Base-by-base conservation (phyloP, 352 stramenopile genomes). In the Bremia lactucae region DNA sequence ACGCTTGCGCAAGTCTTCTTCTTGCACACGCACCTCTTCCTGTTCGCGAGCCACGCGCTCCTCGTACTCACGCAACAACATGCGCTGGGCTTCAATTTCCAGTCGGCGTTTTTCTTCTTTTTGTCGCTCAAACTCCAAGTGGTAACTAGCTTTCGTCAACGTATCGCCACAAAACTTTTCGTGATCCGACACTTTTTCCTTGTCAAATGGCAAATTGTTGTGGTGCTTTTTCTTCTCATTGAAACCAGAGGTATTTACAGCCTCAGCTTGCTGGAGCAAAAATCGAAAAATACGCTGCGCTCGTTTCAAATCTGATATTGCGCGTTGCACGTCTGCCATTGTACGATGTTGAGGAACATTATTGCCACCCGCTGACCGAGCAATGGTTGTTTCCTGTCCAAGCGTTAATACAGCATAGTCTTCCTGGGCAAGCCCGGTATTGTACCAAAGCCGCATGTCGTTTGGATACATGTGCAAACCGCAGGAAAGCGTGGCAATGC, bases 71-170 rank as follows among this genome's bases (percentile, higher is more conserved):
- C 74, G 60, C 14, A 91, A 49, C 60, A 88, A 66, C 51, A 85
- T 83, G 20, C 81, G 75, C 44, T 87, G 81, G 2, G 68, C 61
- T 42, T 93, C 81, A 24, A 84, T 86, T 57, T 93, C 78, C 23
- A 87, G 40, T 16, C 68, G 76, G 35, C 80, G 70, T 50, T 88
- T 91, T 14, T 91, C 81, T 25, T 93, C 81, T 18, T 83, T 82
- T 48, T 93, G 81, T 10, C 78, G 76, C 46, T 93, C 81, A 33
- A 91, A 93, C 59, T 93, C 81, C 65, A 93, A 76, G 57, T 93
- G 81, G 49, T 85, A 87, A 52, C 73, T 89, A 0, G 81, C 81
- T 48, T 93, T 93, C 2, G 73, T 87, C 23, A 93, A 52, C 4
- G 81, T 93, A 39, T 93, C 81, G 3, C 68, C 68, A 46, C 78